Base-by-base conservation (phyloP, 1,284 basidiomycete species). In the Phellinidium pouzarii region DNA sequence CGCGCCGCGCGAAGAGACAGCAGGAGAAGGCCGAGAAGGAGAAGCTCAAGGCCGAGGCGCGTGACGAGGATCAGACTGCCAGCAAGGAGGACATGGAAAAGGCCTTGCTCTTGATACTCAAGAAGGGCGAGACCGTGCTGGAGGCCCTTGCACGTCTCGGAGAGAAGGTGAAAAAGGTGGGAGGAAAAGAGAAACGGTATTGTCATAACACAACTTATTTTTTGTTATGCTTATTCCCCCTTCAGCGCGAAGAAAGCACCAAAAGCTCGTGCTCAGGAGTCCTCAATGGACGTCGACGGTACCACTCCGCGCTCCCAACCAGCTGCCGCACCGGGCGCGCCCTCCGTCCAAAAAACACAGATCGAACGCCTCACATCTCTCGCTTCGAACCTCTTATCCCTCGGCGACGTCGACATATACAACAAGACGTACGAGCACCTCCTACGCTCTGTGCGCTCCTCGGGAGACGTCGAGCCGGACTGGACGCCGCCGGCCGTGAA, bases 131-230 rank as follows among this genome's bases (percentile, higher is more conserved):
- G 70, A 89, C 89, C 0, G 89, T 98, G 1, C 72, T 97, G 22
- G 89, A 92, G 64, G 90, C 93, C 3, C 68, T 99, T 52, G 91
- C 94, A 59, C 79, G 95, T 19, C 70, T 97, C 1, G 95, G 95
- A 8, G 73, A 71, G 3, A 77, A 77, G 58, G 76, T 80, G 22
- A 91, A 88, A 69, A 84, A 80, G 68, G 71, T 66, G 43, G 67
- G 72, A 31, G 64, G 62, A 22, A 70, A 70, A 49, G 73, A 70
- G 62, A 68, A 66, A 46, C 50, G 50, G 78, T 78, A 59, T 54
- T 75, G 40, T 26, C 40, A 54, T 26, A 23, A 9, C 4, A 20
- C 26, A 23, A 11, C 19, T 36, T 37, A 17, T 46, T 48, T 57
- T 49, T 46, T 31, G 2, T 29, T 31, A 9, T 47, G 17, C 38